phyloP scores from a whole-genome alignment of 2,329 filamentous ascomycete species.

The Sphaerulina vaccinii region DNA sequence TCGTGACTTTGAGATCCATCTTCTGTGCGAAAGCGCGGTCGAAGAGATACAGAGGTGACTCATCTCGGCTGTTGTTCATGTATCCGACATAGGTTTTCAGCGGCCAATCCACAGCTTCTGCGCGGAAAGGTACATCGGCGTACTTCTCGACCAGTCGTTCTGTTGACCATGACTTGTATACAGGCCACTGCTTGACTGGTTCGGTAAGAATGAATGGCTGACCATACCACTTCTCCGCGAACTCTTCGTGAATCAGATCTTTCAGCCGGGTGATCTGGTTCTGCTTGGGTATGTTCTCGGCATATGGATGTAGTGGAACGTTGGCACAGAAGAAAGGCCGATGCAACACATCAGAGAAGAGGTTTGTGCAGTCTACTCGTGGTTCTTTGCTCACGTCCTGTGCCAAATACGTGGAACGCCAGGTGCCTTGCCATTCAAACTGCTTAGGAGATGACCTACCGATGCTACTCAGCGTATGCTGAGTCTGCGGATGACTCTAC shows the following conservation, averaged over 20 bases:
- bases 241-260: constrained; percentile 70
- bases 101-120: constrained; percentile 91
- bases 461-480: constrained; percentile 30
- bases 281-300: constrained; percentile 65
- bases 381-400: constrained; percentile 55
- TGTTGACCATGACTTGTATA: constrained; percentile 71
- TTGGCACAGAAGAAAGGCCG: constrained; percentile 88
- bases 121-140: constrained; percentile 69
- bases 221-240: constrained; percentile 71
- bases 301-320: constrained; percentile 65
- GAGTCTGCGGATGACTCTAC: constrained; percentile 10
- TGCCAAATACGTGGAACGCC: constrained; percentile 74
- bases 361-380: constrained; percentile 67
- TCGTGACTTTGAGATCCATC: constrained; percentile 64
- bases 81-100: constrained; percentile 79
- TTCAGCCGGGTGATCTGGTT: constrained; percentile 73
- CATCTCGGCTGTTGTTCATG: constrained; percentile 67
- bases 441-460: constrained; percentile 45
- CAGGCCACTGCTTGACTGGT: constrained; percentile 79
- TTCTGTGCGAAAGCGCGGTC: constrained; percentile 84
- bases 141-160: constrained; percentile 66
- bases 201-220: constrained; percentile 83
- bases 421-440: constrained; percentile 75
- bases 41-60: constrained; percentile 90
- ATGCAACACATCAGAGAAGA: constrained; percentile 89